A percentile compares a stretch with the other conserved stretches of the same genome.
Conservation (phyloP, 169 alveolate genomes). For the Plasmodium inui region DNA sequence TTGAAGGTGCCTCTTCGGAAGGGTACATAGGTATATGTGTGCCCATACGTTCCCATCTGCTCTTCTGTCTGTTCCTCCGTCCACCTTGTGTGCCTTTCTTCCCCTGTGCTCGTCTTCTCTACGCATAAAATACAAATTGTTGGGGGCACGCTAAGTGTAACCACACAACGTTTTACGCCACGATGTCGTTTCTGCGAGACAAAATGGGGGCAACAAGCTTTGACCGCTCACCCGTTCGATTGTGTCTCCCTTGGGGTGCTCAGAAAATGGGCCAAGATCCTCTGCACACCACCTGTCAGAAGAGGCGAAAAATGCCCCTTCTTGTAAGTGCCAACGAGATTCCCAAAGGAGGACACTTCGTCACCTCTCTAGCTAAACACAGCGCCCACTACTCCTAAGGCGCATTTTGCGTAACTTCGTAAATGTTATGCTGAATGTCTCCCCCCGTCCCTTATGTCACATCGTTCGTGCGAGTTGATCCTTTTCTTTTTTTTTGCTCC, state of each 20-base stretch:
- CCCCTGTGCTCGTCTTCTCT: too few relatives aligned
- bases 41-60: neutral
- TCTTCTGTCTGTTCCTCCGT: too few relatives aligned
- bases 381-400: neutral
- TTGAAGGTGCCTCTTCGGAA: neutral
- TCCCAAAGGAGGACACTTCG: neutral
- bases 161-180: too few relatives aligned
- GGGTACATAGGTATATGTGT: neutral
- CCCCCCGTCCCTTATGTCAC: neutral
- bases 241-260: neutral
- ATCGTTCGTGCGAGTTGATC: neutral
- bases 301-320: neutral
- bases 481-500: neutral
- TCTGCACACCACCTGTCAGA: neutral
- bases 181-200: too few relatives aligned
- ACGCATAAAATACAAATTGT: too few relatives aligned
- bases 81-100: neutral
- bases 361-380: neutral
- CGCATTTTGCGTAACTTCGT: neutral
- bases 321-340: neutral
- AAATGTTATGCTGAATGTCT: neutral
- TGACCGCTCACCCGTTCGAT: neutral
- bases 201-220: too few relatives aligned
- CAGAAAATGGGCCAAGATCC: neutral
- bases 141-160: too few relatives aligned